Base-by-base conservation (phyloP, 768 basidiomycete genomes). In the Rubroboletus pulcherrimus region DNA sequence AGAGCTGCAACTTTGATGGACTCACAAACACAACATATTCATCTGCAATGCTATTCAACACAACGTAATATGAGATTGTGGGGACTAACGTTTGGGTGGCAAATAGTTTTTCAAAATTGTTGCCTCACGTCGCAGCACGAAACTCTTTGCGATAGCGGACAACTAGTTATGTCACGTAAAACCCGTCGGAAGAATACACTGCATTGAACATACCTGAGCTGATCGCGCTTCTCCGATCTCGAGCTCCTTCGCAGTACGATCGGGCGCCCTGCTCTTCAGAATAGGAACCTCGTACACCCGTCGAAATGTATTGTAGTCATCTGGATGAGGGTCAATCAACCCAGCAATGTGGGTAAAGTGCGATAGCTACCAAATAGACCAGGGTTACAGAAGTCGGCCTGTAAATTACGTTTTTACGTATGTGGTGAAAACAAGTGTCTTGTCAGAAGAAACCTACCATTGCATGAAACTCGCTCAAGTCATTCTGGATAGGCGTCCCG, bases 11-110 rank as follows among this genome's bases (percentile, higher is more conserved):
- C n/a, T 73, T 47, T 0, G 93, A 94, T 0, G 97, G 96, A 6
- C 86, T 85, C 31, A 97, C 79, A 69, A 98, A 98, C n/a, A 98
- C 86, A n/a, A 96, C 89, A 67, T 96, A 98, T 84, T 99, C 97
- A 66, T 91, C 96, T 98, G 59, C 8, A 9, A 41, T 29, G 17
- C 21, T 17, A 42, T 41, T 56, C 40, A 60, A 29, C 4, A 33
- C 38, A 58, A 30, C 56, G 39, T 17, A 30, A 15, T 7, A 26
- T 11, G 40, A 30, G 37, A 51, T 30, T 34, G 35, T 31, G 17
- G 46, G 19, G 34, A 71, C 87, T 56, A 54, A 97, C 95, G 77
- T 76, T 97, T 97, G 1, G 97, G 93, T 10, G 96, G 96, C 21
- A 99, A 74, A 68, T 89, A 91, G 58, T 86, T 86, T 61, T 85